A percentile compares a stretch with the other conserved stretches of the same genome.
phyloP scores from a whole-genome alignment of 176 grass and related monocot species.

The Chloris gayana region DNA sequence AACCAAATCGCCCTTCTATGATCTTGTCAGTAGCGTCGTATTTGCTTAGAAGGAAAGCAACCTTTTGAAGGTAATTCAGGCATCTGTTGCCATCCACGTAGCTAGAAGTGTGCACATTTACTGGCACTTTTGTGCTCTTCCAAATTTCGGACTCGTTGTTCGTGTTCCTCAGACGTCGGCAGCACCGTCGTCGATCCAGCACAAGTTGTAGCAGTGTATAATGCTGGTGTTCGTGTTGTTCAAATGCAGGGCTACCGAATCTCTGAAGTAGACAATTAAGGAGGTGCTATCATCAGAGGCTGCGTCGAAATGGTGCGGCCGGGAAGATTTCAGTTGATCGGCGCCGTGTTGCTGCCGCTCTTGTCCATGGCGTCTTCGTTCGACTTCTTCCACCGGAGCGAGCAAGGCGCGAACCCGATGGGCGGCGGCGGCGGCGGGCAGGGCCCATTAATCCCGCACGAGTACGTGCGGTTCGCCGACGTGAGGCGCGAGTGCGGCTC shows the following conservation, averaged over 20 bases:
- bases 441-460: constrained; percentile 49
- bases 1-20: neutral
- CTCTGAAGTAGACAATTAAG: neutral
- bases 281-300: neutral
- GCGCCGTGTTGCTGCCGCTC: constrained; percentile 32
- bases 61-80: neutral
- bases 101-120: neutral
- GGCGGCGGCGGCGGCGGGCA: constrained; percentile 4
- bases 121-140: neutral
- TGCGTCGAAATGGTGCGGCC: constrained; percentile 7
- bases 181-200: neutral
- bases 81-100: neutral
- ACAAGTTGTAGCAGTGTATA: neutral
- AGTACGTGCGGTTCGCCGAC: constrained; percentile 66
- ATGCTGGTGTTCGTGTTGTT: neutral
- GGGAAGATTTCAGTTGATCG: neutral
- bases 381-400: neutral
- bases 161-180: neutral
- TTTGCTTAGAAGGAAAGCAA: neutral
- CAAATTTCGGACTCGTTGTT: neutral
- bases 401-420: constrained; percentile 9
- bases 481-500: constrained; percentile 56
- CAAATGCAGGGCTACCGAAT: neutral
- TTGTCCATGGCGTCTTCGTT: constrained; percentile 22
- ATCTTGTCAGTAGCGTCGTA: neutral